Conservation (phyloP, 2,329 filamentous ascomycete species). For the Stylonectria norvegica region DNA sequence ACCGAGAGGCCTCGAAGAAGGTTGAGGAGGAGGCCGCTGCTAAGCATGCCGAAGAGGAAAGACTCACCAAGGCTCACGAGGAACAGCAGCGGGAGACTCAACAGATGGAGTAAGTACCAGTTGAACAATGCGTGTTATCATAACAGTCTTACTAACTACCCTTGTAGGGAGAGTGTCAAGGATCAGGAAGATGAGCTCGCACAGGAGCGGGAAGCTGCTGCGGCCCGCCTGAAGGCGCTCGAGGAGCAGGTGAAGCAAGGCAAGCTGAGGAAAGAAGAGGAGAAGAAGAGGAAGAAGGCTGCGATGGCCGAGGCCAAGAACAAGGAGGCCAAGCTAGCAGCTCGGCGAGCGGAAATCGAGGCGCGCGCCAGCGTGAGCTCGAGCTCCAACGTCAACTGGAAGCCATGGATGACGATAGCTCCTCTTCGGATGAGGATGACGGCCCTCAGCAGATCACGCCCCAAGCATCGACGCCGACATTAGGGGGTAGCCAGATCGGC, state of each 20-base stretch:
- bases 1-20: slow-evolving; percentile 52
- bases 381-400: slow-evolving; percentile 87
- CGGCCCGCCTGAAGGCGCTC: slow-evolving; percentile 79
- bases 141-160: slow-evolving; percentile 24
- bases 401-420: slow-evolving; percentile 66
- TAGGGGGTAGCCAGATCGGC: slow-evolving; percentile 48
- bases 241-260: slow-evolving; percentile 92
- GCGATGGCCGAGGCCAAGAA: slow-evolving; percentile 82
- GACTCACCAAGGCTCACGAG: slow-evolving; percentile 68
- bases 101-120: slow-evolving; percentile 73
- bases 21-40: slow-evolving; percentile 54
- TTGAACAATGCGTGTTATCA: neutral
- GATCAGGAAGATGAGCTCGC: slow-evolving; percentile 77
- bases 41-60: slow-evolving; percentile 63
- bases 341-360: slow-evolving; percentile 87
- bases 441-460: slow-evolving; percentile 67
- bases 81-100: slow-evolving; percentile 70
- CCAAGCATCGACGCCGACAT: slow-evolving; percentile 56
- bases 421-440: slow-evolving; percentile 78
- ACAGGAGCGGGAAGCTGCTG: slow-evolving; percentile 74
- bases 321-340: slow-evolving; percentile 78
- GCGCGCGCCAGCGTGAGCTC: slow-evolving; percentile 85
- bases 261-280: slow-evolving; percentile 94
- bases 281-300: slow-evolving; percentile 88
- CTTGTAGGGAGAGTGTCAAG: slow-evolving; percentile 64